Percentiles rank a stretch among this genome's conserved stretches.
phyloP scores from a whole-genome alignment of 805 yeast genomes.

The Ogataea trehalophila region DNA sequence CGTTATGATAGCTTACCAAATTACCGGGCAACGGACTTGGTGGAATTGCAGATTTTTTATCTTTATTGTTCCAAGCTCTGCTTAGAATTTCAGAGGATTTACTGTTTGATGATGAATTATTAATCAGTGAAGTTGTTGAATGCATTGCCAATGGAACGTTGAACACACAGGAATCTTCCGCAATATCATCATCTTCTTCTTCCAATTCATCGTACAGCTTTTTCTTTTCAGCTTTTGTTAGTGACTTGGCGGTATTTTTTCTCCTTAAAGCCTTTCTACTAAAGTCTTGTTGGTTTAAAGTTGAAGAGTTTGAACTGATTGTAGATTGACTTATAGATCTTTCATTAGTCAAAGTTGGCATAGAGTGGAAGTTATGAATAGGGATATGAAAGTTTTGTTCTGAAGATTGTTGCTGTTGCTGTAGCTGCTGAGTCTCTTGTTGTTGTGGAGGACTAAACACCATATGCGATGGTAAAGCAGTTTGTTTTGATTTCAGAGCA shows the following conservation, averaged over 20 bases:
- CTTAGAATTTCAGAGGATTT: slow-evolving; percentile 20
- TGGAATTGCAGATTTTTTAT: slow-evolving; percentile 31
- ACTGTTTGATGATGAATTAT: slow-evolving; percentile 7
- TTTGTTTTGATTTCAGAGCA: slow-evolving; percentile 1
- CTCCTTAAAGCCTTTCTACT: slow-evolving; percentile 1
- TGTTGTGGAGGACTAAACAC: not conserved
- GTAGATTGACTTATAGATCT: slow-evolving; percentile 9
- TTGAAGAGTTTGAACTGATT: slow-evolving; percentile 7
- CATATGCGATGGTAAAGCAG: not conserved
- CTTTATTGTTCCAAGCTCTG: slow-evolving; percentile 22
- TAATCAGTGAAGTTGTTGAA: slow-evolving; percentile 28
- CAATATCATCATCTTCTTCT: slow-evolving; percentile 34
- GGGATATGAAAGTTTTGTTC: not conserved
- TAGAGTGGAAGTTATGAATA: slow-evolving; percentile 12
- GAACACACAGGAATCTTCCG: slow-evolving; percentile 40
- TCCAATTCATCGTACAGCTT: slow-evolving; percentile 28
- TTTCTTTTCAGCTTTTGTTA: slow-evolving; percentile 24
- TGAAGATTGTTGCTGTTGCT: not conserved
- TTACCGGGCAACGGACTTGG: slow-evolving; percentile 48
- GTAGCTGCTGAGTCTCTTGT: too few species aligned
- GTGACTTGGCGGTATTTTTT: slow-evolving; percentile 8
- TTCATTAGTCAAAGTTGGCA: slow-evolving; percentile 11
- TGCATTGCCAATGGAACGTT: slow-evolving; percentile 47
- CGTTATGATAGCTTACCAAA: slow-evolving; percentile 3
- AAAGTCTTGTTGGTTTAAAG: slow-evolving; percentile 4